phyloP scores from a whole-genome alignment of 192 early-diverging fungal genomes.

The Linnemannia elongata region DNA sequence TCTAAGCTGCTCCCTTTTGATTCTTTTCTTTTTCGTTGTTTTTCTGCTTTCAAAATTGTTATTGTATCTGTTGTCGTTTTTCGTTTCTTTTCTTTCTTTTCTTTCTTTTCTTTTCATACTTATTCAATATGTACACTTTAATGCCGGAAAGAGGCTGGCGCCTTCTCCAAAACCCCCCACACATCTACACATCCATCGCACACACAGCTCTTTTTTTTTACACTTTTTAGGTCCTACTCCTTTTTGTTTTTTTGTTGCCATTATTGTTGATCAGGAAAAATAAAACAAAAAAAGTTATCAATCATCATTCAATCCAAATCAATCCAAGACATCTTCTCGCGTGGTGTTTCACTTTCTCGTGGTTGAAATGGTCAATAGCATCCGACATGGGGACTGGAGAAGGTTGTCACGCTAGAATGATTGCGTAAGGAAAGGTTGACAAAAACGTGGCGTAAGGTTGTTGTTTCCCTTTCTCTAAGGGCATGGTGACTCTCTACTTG shows the following conservation, averaged over 20 bases:
- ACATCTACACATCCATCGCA: neutral
- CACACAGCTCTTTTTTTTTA: neutral
- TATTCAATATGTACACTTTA: slow-evolving; percentile 4
- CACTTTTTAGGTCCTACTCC: neutral
- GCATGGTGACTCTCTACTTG: too few species aligned
- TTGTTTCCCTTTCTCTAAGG: too few species aligned
- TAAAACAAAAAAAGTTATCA: neutral
- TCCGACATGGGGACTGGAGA: too few species aligned
- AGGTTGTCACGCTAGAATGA: too few species aligned
- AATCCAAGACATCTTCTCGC: too few species aligned
- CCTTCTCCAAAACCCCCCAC: neutral
- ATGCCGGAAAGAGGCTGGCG: slow-evolving; percentile 6
- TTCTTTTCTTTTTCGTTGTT: neutral
- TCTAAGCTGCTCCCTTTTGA: slow-evolving; percentile 20
- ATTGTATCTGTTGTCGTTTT: neutral
- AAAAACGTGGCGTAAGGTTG: too few species aligned
- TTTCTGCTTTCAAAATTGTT: neutral
- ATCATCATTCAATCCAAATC: too few species aligned
- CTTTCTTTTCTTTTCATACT: slow-evolving; percentile 9
- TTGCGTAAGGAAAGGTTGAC: too few species aligned
- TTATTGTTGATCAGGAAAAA: neutral
- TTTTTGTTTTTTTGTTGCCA: neutral
- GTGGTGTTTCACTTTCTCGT: too few species aligned
- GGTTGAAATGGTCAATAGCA: too few species aligned
- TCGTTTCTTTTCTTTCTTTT: too few species aligned